Base-by-base conservation (phyloP, 2,329 filamentous ascomycete species). In the Fusarium oligoseptatum region DNA sequence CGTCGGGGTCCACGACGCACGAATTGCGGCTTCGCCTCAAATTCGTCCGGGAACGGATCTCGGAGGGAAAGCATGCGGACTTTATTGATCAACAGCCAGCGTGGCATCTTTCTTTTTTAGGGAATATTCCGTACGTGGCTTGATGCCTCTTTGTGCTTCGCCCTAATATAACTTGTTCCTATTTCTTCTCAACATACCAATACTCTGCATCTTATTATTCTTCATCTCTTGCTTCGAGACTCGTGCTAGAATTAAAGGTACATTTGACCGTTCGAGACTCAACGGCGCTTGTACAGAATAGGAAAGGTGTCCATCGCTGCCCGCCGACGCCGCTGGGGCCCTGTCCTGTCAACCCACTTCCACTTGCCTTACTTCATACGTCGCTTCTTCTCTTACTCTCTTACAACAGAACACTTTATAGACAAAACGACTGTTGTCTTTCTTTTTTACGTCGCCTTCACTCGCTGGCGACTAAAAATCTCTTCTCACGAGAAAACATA, bases 61-160 rank as follows among this genome's bases (percentile, higher is more conserved):
- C 70, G 68, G 70, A 36, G 68, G 39, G 43, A 29, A 29, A 29
- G 45, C 24, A 66, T 65, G 8, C n/a, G 32, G 11, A 6, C 12
- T 15, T 15, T 14, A 36, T 36, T 22, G 27, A 71, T 61, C 68
- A 72, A 67, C 20, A 71, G 77, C 68, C 76, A 79, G 76, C 77
- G 77, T 79, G 77, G 70, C 77, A 75, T 79, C 75, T 79, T 79
- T 41, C 11, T 43, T 41, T 14, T 43, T 12, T 29, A 29, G 3
- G 17, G 17, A 14, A 12, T 56, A 48, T 24, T 34, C 29, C 11
- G 24, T 66, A 61, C 9, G 50, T 65, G 17, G 56, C 72, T 73
- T 61, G 36, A 52, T n/a, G 22, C 20, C 27, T 61, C 48, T 72
- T 66, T 71, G 60, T 71, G 66, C 15, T 37, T 60, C 45, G 2